Evolutionary conservation across 2,329 filamentous ascomycete species (phyloP).

Genomic region (Xylariomycetidae sp.): DNA sequence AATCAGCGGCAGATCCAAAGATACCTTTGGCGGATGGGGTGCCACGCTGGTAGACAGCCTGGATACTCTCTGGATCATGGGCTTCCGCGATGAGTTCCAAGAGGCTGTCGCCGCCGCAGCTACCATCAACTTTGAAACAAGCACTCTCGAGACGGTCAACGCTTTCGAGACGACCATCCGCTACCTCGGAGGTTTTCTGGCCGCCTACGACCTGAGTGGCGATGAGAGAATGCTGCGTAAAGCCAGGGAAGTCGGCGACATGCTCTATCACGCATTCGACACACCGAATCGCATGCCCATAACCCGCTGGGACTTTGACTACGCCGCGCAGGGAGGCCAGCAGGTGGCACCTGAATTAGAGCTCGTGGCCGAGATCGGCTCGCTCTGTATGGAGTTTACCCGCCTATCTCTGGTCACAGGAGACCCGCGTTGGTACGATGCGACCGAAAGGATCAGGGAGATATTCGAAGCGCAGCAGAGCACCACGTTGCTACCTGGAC

Average conservation of each 20-base stretch:
- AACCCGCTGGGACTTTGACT: slow-evolving; percentile 19
- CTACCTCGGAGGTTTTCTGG: slow-evolving; percentile 25
- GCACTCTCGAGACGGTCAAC: slow-evolving; percentile 23
- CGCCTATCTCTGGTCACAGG: slow-evolving; percentile 26
- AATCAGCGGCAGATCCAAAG: slow-evolving; percentile 32
- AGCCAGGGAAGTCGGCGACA: slow-evolving; percentile 34
- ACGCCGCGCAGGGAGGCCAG: slow-evolving; percentile 15
- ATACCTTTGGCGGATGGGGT: slow-evolving; percentile 39
- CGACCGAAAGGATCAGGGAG: slow-evolving; percentile 24
- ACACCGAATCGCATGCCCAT: slow-evolving; percentile 29
- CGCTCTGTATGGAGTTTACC: slow-evolving; percentile 28
- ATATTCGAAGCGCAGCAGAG: slow-evolving; percentile 19
- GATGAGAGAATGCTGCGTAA: slow-evolving; percentile 32
- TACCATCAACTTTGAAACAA: slow-evolving; percentile 39
- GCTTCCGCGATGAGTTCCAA: slow-evolving; percentile 39
- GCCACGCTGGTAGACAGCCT: slow-evolving; percentile 42
- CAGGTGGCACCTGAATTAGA: slow-evolving; percentile 16
- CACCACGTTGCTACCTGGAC: slow-evolving; percentile 37
- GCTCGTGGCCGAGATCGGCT: slow-evolving; percentile 26
- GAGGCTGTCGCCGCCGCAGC: slow-evolving; percentile 34
- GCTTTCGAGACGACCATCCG: slow-evolving; percentile 36
- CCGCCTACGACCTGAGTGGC: slow-evolving; percentile 33
- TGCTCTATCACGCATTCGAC: slow-evolving; percentile 29
- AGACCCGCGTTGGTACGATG: slow-evolving; percentile 27
- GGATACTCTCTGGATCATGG: slow-evolving; percentile 38